A percentile compares a stretch with the other conserved stretches of the same genome.
phyloP scores from a whole-genome alignment of 1,139 yeast genomes.

The Scheffersomyces titani region DNA sequence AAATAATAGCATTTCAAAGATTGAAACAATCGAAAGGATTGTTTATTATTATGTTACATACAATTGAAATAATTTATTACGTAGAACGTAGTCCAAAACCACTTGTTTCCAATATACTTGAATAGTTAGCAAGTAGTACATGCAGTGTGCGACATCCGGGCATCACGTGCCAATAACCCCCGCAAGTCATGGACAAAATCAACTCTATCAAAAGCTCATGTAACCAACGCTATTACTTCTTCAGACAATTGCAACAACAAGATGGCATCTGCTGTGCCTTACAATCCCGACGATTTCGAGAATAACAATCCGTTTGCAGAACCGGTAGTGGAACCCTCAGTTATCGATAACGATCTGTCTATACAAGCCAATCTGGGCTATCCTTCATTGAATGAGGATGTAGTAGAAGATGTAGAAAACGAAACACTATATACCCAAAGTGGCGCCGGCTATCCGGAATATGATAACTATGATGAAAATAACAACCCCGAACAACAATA shows the following conservation, averaged over 20 bases:
- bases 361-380: not conserved
- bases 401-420: not conserved
- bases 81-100: too few relatives aligned
- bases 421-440: conserved; percentile 3
- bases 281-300: conserved; percentile 65
- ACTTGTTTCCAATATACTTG: too few relatives aligned
- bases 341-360: not conserved
- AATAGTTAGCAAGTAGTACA: too few relatives aligned
- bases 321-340: conserved; percentile 18
- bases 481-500: not conserved
- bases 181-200: not conserved
- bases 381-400: not conserved
- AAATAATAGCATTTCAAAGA: too few relatives aligned
- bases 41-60: too few relatives aligned
- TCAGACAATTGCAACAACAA: not conserved
- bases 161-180: not conserved
- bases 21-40: too few relatives aligned
- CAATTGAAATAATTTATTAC: too few relatives aligned
- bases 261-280: conserved; percentile 61
- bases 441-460: conserved; percentile 3
- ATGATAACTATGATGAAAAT: not conserved
- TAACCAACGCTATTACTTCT: not conserved
- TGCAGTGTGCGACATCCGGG: not conserved
- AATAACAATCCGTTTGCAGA: conserved; percentile 65
- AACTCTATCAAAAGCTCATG: not conserved